A percentile compares a stretch with the other conserved stretches of the same genome.
These are phyloP conservation scores for Mesotaenium endlicherianum DNA, from an alignment of 139 green algal genomes.

Conservation along the genomic window DNA sequence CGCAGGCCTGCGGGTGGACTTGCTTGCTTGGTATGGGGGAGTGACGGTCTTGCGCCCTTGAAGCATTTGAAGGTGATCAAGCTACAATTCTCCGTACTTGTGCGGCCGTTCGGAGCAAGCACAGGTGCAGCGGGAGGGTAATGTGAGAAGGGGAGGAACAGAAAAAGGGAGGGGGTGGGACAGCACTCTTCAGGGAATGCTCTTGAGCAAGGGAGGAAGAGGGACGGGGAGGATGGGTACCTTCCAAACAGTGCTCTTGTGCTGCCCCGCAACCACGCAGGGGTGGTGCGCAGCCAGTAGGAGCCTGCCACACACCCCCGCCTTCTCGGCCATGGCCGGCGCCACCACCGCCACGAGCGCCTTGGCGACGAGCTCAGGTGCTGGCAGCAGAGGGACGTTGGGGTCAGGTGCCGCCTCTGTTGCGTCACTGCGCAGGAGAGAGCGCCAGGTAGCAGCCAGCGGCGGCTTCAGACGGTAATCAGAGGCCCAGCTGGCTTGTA, in stretches of 20 bases:
- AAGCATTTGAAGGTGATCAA: no score
- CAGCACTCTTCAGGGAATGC: no score
- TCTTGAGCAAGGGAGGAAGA: no score
- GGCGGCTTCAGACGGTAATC: no score
- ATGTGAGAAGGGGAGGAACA: background rate
- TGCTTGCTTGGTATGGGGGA: no score
- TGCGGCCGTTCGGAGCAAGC: background rate
- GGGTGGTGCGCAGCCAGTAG: conserved; percentile 39
- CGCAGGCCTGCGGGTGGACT: no score
- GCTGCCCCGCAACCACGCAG: background rate
- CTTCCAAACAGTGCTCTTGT: conserved; percentile 15
- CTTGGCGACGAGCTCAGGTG: conserved; percentile 10
- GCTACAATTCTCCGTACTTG: no score
- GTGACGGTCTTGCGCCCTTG: no score
- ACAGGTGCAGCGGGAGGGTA: background rate
- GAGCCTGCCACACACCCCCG: conserved; percentile 15
- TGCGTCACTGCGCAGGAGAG: background rate
- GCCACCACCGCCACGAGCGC: conserved; percentile 14
- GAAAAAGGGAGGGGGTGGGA: background rate
- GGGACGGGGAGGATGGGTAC: background rate
- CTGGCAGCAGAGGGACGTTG: background rate
- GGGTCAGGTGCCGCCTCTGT: background rate
- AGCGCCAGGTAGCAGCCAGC: no score
- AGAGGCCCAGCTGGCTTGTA: no score
- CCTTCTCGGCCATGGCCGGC: conserved; percentile 11